These are phyloP conservation scores for Pyrenophora tritici-repentis DNA, from an alignment of 2,329 filamentous ascomycete genomes.

Conservation along the genomic window DNA sequence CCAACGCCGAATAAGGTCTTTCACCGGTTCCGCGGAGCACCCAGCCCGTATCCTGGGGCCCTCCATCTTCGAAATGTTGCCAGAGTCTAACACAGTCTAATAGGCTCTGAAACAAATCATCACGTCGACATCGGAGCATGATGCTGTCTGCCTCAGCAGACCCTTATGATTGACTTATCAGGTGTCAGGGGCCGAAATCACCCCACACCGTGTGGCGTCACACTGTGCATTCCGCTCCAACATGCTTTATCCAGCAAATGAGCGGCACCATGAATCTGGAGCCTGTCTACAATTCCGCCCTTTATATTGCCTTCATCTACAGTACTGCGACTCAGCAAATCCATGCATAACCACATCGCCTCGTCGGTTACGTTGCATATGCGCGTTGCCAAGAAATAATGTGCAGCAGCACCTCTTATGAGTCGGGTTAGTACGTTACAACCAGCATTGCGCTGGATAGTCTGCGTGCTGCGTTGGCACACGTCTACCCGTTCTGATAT, in stretches of 20 bases:
- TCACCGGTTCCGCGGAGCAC: slow-evolving; percentile 13
- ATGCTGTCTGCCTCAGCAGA: slow-evolving; percentile 1
- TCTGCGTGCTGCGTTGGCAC: slow-evolving; percentile 12
- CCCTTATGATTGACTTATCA: background rate
- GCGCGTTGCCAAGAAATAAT: slow-evolving; percentile 7
- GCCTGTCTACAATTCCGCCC: slow-evolving; percentile 5
- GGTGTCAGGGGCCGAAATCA: background rate
- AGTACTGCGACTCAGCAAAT: slow-evolving; percentile 14
- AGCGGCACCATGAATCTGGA: background rate
- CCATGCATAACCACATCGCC: slow-evolving; percentile 16
- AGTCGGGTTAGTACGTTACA: background rate
- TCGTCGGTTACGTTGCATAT: slow-evolving; percentile 12
- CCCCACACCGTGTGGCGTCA: background rate
- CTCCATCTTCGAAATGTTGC: slow-evolving; percentile 1
- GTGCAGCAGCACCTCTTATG: slow-evolving; percentile 8
- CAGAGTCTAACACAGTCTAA: too few relatives aligned
- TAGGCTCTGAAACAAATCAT: slow-evolving; percentile 1
- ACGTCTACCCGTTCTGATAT: background rate
- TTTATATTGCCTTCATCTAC: slow-evolving; percentile 17
- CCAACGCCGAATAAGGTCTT: slow-evolving; percentile 11
- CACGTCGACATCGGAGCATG: background rate
- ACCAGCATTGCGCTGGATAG: background rate
- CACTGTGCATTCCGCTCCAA: background rate
- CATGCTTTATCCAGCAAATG: slow-evolving; percentile 16
- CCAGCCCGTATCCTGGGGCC: slow-evolving; percentile 5